These are phyloP conservation scores for Phlegmacium glaucopus DNA, from an alignment of 768 basidiomycete genomes.

Conservation along the genomic window DNA sequence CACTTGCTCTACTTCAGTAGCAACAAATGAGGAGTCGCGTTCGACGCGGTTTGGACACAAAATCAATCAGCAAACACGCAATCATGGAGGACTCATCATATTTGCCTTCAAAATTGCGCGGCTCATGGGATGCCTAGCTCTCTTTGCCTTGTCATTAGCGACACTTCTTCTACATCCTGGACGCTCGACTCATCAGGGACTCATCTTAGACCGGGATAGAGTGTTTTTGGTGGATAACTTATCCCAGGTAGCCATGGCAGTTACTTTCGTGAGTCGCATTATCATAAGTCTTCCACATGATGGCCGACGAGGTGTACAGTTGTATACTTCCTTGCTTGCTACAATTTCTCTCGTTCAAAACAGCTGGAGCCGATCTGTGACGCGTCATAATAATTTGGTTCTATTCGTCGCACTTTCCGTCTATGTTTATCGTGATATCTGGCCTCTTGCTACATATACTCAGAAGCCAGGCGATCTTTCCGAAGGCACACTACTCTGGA, in stretches of 20 bases:
- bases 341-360: conserved; percentile 32
- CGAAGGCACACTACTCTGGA: conserved; percentile 46
- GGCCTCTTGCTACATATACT: conserved; percentile 51
- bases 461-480: conserved; percentile 39
- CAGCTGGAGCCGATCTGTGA: conserved; percentile 22
- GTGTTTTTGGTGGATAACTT: not conserved
- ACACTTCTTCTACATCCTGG: not conserved
- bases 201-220: not conserved
- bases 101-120: conserved; percentile 11
- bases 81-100: conserved; percentile 7
- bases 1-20: not conserved
- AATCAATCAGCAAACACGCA: not conserved
- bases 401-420: conserved; percentile 33
- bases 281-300: not conserved
- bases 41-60: not conserved
- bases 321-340: conserved; percentile 38
- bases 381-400: conserved; percentile 23
- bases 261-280: conserved; percentile 6
- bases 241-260: conserved; percentile 4
- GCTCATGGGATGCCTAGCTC: conserved; percentile 4
- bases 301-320: not conserved
- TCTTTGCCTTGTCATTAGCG: conserved; percentile 5
- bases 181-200: not conserved
- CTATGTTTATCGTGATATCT: conserved; percentile 54
- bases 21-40: not conserved